These are phyloP conservation scores for Entamoeba nuttalli DNA, from an alignment of 208 protist species.

Conservation along the genomic window DNA sequence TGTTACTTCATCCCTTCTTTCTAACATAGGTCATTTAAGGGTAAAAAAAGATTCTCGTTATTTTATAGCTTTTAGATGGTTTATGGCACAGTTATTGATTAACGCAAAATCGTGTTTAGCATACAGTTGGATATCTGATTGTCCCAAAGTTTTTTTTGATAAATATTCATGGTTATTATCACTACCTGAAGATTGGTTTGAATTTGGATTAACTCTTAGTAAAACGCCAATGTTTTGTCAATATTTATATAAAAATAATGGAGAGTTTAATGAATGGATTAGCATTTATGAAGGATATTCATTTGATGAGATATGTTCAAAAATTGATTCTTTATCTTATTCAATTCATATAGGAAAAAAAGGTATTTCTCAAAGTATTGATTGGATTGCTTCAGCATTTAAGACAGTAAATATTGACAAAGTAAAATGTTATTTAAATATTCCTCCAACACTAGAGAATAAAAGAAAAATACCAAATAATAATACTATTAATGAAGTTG, in stretches of 20 bases:
- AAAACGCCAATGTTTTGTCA: background rate
- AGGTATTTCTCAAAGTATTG: background rate
- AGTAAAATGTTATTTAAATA: background rate
- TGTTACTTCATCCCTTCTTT: background rate
- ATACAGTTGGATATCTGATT: background rate
- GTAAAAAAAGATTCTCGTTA: background rate
- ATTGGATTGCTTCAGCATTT: background rate
- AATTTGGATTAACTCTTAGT: background rate
- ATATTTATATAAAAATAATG: background rate
- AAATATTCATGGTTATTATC: background rate
- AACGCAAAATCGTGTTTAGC: background rate
- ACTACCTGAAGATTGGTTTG: background rate
- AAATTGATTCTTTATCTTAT: background rate
- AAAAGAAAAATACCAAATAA: background rate
- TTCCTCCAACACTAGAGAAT: background rate
- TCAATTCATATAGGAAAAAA: background rate
- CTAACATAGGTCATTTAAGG: background rate
- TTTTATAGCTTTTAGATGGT: background rate
- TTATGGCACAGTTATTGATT: background rate
- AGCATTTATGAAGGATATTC: background rate
- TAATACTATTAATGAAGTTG: background rate
- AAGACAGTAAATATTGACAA: background rate
- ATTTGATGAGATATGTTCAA: background rate
- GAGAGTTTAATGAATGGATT: background rate
- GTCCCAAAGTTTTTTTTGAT: background rate